A percentile compares a stretch with the other conserved stretches of the same genome.
Conservation (phyloP, 2,329 filamentous ascomycete species). For the Macroventuria anomochaeta region DNA sequence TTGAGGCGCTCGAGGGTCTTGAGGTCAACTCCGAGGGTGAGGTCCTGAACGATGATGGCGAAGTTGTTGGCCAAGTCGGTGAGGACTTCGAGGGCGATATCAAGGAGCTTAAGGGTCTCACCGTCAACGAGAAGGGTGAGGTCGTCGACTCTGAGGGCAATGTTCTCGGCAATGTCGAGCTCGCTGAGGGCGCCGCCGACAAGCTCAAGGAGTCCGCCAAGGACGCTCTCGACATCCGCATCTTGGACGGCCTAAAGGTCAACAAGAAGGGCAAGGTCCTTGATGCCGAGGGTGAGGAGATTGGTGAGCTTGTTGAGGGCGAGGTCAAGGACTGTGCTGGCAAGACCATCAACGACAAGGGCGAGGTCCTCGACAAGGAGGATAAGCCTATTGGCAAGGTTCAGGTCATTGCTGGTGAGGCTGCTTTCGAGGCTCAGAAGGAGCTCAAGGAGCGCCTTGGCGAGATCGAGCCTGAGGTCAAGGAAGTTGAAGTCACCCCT, state of each 20-base stretch:
- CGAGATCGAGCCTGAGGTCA: constrained; percentile 53
- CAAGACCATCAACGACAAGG: constrained; percentile 59
- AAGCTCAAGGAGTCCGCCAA: constrained; percentile 53
- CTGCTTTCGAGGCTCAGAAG: constrained; percentile 59
- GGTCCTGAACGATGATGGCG: constrained; percentile 57
- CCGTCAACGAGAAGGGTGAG: constrained; percentile 59
- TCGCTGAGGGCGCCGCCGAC: constrained; percentile 57
- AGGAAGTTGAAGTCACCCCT: constrained; percentile 50
- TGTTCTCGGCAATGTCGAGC: constrained; percentile 58
- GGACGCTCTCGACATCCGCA: constrained; percentile 54
- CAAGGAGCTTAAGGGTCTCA: constrained; percentile 56
- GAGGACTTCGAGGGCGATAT: constrained; percentile 53
- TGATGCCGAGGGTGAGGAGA: constrained; percentile 58
- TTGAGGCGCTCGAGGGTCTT: constrained; percentile 60
- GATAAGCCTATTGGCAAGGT: constrained; percentile 59
- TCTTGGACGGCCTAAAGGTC: constrained; percentile 61
- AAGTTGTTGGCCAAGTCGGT: constrained; percentile 56
- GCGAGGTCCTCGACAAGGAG: constrained; percentile 59
- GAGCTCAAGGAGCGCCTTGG: constrained; percentile 54
- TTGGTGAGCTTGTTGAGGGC: constrained; percentile 58
- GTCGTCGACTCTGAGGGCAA: constrained; percentile 60
- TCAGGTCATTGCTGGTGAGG: constrained; percentile 56
- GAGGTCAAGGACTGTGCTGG: constrained; percentile 54
- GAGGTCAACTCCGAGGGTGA: constrained; percentile 59
- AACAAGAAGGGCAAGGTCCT: constrained; percentile 64